Conservation (phyloP, 2,329 filamentous ascomycete genomes). For the Acarospora socialis region DNA sequence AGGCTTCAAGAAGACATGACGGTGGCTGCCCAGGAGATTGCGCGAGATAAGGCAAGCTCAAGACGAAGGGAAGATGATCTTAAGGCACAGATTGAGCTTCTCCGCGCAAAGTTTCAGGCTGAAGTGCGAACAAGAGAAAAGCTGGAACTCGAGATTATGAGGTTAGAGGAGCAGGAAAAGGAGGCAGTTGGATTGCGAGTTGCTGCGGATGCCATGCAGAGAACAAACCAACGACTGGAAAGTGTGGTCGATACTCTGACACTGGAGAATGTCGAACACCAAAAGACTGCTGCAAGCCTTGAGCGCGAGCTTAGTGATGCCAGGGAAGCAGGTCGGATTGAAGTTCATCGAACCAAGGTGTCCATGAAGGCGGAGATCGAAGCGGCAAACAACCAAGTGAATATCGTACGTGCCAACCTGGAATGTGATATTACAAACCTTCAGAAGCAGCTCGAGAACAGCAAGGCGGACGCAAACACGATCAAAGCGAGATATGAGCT, state of each 20-base stretch:
- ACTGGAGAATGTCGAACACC: constrained; percentile 51
- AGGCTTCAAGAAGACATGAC: constrained; percentile 80
- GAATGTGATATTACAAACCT: constrained; percentile 64
- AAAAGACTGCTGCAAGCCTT: constrained; percentile 52
- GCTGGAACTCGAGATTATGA: constrained; percentile 44
- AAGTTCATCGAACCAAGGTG: constrained; percentile 67
- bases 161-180: constrained; percentile 56
- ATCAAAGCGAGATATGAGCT: constrained; percentile 69
- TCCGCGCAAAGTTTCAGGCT: constrained; percentile 47
- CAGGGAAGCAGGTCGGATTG: constrained; percentile 60
- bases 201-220: constrained; percentile 52
- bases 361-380: constrained; percentile 73
- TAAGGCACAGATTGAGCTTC: constrained; percentile 37
- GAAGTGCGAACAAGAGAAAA: constrained; percentile 51
- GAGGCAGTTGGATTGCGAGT: constrained; percentile 66
- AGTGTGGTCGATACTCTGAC: constrained; percentile 36
- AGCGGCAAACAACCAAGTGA: constrained; percentile 70
- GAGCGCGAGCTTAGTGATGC: constrained; percentile 77
- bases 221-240: constrained; percentile 50
- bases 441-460: constrained; percentile 61
- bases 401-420: constrained; percentile 65
- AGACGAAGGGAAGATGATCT: constrained; percentile 52
- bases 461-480: constrained; percentile 66
- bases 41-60: constrained; percentile 67
- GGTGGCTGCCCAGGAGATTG: constrained; percentile 60